A percentile compares a stretch with the other conserved stretches of the same genome.
Evolutionary conservation across 2,329 filamentous ascomycete genomes (phyloP).

Genomic region (Chrysoporthe austroafricana): DNA sequence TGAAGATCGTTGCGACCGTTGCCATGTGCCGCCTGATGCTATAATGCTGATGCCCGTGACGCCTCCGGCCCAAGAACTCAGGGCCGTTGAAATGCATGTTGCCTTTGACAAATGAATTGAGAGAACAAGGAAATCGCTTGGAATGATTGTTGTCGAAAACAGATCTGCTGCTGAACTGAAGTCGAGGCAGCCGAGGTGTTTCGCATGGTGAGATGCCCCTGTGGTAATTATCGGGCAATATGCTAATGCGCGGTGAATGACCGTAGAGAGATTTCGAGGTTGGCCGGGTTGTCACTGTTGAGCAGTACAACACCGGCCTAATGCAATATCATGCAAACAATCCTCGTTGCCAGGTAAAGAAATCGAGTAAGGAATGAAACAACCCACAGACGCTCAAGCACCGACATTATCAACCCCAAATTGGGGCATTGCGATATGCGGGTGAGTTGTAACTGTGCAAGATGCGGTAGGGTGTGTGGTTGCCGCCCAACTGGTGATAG

Average conservation of each 20-base stretch:
- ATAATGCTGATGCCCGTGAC: slow-evolving; percentile 2
- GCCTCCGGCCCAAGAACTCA: not conserved
- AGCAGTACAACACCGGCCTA: slow-evolving; percentile 17
- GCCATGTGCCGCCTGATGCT: slow-evolving; percentile 8
- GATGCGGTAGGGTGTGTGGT: slow-evolving; percentile 51
- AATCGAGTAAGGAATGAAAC: not conserved
- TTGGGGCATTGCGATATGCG: slow-evolving; percentile 57
- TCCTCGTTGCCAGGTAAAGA: not conserved
- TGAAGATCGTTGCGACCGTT: not conserved
- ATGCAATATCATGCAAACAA: slow-evolving; percentile 20
- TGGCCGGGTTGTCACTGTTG: not conserved
- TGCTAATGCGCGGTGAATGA: not conserved
- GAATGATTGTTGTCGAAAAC: slow-evolving; percentile 6
- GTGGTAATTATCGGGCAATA: not conserved
- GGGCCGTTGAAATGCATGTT: not conserved
- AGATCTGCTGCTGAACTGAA: not conserved
- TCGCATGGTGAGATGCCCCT: not conserved
- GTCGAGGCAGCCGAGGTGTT: not conserved
- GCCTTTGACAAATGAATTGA: not conserved
- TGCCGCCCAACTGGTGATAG: slow-evolving; percentile 21
- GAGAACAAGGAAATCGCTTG: not conserved
- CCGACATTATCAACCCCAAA: slow-evolving; percentile 51
- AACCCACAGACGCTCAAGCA: not conserved
- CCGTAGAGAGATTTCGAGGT: not conserved
- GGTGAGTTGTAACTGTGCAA: slow-evolving; percentile 64